Base-by-base conservation (phyloP, 2,329 filamentous ascomycete genomes). In the Scolecobasidium constrictum region DNA sequence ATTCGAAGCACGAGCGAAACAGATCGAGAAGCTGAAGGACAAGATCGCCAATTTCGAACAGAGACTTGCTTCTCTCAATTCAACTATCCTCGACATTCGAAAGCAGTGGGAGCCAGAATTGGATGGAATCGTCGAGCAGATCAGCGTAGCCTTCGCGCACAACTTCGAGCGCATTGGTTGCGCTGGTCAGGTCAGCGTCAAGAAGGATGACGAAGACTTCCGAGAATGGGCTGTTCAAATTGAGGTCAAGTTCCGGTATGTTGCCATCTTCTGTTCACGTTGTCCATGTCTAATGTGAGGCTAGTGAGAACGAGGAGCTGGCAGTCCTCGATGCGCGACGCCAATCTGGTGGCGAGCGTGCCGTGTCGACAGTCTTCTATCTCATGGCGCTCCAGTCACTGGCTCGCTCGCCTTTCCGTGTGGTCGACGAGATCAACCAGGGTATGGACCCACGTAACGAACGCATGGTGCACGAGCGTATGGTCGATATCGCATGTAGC, bases 391-490 rank as follows among this genome's bases (percentile, higher is more conserved):
- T 98, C 19, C 92, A 98, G 61, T 85, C 85, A 39, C 80, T 98
- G 54, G 90, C 92, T 13, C 83, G 87, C 54, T 87, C 88, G 3
- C 92, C 92, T 1, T 98, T 98, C 75, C 86, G 92, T 41, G 90
- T 98, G 39, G 92, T 98, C 46, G 92, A 98, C 63, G 92, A 98
- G 67, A 98, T 98, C 71, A 98, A 98, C 58, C 92, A 98, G 65
- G 92, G 92, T 51, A 98, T 98, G 92, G 92, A 98, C 61, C 92
- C 90, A 35, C 81, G 92, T 54, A 98, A 98, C 63, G 92, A 98
- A 65, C 84, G 92, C 52, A 93, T 95, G 77, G 88, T 98, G 13
- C 92, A 98, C 65, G 86, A 90, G 58, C 85, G 92, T 49, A 93
- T 98, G 83, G 92, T 98, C 6, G 87, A 95, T 56, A 95, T 98